phyloP scores from a whole-genome alignment of 2,329 filamentous ascomycete genomes.

The Alternaria tenuissima region DNA sequence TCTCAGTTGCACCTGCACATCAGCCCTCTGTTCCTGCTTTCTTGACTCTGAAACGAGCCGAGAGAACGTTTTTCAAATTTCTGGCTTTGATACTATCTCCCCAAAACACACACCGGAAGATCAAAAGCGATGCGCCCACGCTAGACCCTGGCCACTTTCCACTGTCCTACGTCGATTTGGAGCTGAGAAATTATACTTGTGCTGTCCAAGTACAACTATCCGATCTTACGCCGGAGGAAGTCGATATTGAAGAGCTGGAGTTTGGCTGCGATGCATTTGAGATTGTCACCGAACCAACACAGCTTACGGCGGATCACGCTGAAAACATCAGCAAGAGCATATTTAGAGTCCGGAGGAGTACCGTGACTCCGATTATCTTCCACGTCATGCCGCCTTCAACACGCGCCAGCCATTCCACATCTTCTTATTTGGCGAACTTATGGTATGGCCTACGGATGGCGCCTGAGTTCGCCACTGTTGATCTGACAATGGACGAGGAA shows the following conservation, averaged over 20 bases:
- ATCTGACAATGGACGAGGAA: constrained; percentile 64
- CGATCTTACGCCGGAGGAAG: constrained; percentile 60
- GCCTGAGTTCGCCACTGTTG: constrained; percentile 67
- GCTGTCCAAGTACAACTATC: constrained; percentile 69
- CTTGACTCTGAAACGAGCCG: constrained; percentile 71
- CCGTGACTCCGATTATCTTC: constrained; percentile 60
- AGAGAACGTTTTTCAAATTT: constrained; percentile 74
- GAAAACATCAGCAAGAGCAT: constrained; percentile 65
- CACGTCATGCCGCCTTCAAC: constrained; percentile 44
- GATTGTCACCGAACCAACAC: constrained; percentile 59
- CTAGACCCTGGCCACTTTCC: constrained; percentile 69
- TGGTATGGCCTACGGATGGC: constrained; percentile 69
- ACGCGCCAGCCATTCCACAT: constrained; percentile 31
- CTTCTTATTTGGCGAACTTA: constrained; percentile 63
- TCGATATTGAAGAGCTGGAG: constrained; percentile 72
- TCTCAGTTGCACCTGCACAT: constrained; percentile 35
- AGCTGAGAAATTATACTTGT: constrained; percentile 71
- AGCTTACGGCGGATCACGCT: constrained; percentile 33
- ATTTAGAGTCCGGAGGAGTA: constrained; percentile 67
- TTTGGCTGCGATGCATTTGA: constrained; percentile 73
- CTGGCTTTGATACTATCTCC: constrained; percentile 66
- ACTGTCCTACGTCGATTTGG: constrained; percentile 66
- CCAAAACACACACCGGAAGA: constrained; percentile 49
- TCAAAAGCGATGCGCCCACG: constrained; percentile 54
- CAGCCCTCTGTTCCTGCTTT: constrained; percentile 62